A percentile compares a stretch with the other conserved stretches of the same genome.
Conservation (phyloP, 352 stramenopile genomes). For the Phytophthora aleatoria region DNA sequence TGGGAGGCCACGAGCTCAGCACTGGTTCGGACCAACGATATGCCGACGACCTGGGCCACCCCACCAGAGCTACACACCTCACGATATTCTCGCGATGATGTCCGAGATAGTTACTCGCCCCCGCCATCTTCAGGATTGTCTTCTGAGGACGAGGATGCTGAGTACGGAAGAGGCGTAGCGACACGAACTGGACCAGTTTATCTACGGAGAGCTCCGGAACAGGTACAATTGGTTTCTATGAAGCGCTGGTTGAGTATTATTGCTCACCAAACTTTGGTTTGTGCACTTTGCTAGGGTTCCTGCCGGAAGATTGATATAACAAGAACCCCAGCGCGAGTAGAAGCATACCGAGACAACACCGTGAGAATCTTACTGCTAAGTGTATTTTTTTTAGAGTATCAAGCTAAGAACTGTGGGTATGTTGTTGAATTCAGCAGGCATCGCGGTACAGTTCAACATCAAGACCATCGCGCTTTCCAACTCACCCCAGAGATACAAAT, state of each 20-base stretch:
- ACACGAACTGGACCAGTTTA: conserved; percentile 2
- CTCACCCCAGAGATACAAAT: background rate
- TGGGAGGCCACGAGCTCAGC: background rate
- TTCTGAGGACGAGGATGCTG: conserved; percentile 12
- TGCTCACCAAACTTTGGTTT: background rate
- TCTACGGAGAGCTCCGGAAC: background rate
- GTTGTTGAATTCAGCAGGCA: conserved; percentile 2
- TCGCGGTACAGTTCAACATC: background rate
- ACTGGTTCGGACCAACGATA: background rate
- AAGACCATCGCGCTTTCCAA: background rate
- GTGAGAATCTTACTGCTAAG: conserved; percentile 9
- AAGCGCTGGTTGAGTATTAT: background rate
- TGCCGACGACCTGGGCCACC: conserved; percentile 14
- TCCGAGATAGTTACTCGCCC: background rate
- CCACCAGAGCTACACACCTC: background rate
- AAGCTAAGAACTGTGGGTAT: conserved; percentile 6
- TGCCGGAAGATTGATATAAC: conserved; percentile 3
- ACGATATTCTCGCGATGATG: conserved; percentile 1
- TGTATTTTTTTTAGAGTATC: background rate
- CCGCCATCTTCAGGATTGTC: conserved; percentile 12
- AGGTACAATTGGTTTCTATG: conserved; percentile 1
- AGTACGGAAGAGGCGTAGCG: background rate
- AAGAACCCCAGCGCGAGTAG: background rate
- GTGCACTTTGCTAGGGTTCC: background rate
- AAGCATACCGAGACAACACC: conserved; percentile 3